Conservation (phyloP, 768 basidiomycete species). For the Galerina marginata region DNA sequence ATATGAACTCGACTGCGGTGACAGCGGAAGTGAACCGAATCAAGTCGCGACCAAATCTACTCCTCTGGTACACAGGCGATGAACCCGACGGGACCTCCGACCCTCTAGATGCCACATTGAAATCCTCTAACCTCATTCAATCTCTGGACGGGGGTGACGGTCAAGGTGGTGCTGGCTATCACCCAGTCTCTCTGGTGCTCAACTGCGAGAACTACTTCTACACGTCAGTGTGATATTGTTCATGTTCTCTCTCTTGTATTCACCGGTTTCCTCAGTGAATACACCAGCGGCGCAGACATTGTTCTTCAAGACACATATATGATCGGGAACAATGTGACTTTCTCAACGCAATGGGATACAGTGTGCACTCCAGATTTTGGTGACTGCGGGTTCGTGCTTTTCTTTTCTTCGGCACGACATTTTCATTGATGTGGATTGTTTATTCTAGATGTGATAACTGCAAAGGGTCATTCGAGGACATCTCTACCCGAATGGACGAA, state of each 20-base stretch:
- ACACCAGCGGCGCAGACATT: constrained; percentile 68
- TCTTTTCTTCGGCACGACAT: neutral
- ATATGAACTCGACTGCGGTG: constrained; percentile 67
- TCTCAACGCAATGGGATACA: constrained; percentile 65
- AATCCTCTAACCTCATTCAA: constrained; percentile 61
- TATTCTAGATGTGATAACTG: constrained; percentile 59
- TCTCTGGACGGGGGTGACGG: constrained; percentile 59
- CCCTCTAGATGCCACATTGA: constrained; percentile 63
- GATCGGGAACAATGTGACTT: constrained; percentile 67
- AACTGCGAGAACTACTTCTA: constrained; percentile 75
- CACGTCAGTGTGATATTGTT: constrained; percentile 29
- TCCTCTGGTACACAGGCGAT: constrained; percentile 77
- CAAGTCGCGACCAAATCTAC: constrained; percentile 69
- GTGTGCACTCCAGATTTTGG: constrained; percentile 69
- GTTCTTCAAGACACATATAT: constrained; percentile 72
- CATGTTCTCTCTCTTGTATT: neutral
- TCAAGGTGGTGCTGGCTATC: constrained; percentile 58
- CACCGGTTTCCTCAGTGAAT: constrained; percentile 30
- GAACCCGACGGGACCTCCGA: constrained; percentile 77
- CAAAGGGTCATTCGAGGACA: constrained; percentile 71
- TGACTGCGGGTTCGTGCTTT: constrained; percentile 67
- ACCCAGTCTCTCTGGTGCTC: constrained; percentile 68
- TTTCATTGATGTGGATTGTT: neutral
- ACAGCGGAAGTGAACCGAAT: constrained; percentile 71
- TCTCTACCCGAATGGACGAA: constrained; percentile 69